Evolutionary conservation across 371 early-diverging fungal genomes (phyloP), one percentile per base, ranked within the genome.

Genomic region (Mortierella sp.): DNA sequence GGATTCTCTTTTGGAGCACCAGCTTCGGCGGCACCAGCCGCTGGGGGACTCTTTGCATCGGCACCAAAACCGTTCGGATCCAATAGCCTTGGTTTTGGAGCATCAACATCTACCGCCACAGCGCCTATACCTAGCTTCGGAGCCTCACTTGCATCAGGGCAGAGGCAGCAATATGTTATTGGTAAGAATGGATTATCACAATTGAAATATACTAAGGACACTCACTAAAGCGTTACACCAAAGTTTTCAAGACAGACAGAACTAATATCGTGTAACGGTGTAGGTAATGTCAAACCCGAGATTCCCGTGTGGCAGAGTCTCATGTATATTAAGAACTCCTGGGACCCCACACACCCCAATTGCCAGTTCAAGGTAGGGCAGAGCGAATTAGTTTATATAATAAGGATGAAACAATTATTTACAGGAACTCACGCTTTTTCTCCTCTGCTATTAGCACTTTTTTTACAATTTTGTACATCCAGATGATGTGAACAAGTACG

Each of bases 401-500:
- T 55, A 28, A 43, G 5, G 19, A 22, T 33, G 65, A 13, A 57
- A 22, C 22, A 43, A 53, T 7, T 9, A 48, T 33, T 33, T 24
- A 19, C 9, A 24, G 16, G 4, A n/a, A 7, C 24, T 41, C 19
- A 50, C 40, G 0, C 33, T 24, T 52, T 21, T 8, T 48, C 41
- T 55, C 33, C 19, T 13, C 21, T 57, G 0, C 48, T 16, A 58
- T 68, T 4, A 92, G 89, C 92, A 95, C 73, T 97, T 95, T 77
- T 97, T 97, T 69, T 97, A 97, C 85, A 97, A 97, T 72, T 87
- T 93, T 68, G 96, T 95, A 0, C 89, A 94, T 71, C 92, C 96
- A 1, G 87, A 87, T 11, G 94, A 96, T 85, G 93, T 92, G 4
- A 89, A 87, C 45, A 77, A 90, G 47, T 97, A 97, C 73, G 90